Percentiles rank a stretch among this genome's conserved stretches.
Evolutionary conservation across 2,329 filamentous ascomycete species (phyloP).

Genomic region (Exophiala oligosperma): DNA sequence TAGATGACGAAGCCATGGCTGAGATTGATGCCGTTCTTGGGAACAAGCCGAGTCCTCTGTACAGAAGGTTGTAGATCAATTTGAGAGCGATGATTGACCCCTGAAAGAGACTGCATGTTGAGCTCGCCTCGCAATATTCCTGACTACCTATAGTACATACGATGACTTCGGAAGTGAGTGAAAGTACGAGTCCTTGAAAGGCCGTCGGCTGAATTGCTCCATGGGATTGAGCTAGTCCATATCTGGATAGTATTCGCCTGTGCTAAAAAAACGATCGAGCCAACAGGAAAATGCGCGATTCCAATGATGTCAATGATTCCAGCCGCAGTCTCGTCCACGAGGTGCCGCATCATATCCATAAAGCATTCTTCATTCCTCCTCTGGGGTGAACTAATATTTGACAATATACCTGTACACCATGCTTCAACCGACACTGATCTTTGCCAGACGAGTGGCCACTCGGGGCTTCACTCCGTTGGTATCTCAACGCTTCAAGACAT

Average conservation of each 20-base stretch:
- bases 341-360: no score
- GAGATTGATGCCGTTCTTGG: constrained; percentile 46
- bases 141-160: not conserved
- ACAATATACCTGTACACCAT: not conserved
- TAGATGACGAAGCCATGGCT: constrained; percentile 46
- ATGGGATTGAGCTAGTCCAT: no score
- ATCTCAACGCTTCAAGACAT: constrained; percentile 18
- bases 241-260: not conserved
- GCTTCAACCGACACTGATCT: constrained; percentile 20
- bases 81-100: not conserved
- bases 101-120: not conserved
- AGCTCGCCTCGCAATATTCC: not conserved
- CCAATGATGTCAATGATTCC: constrained; percentile 10
- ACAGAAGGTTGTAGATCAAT: constrained; percentile 5
- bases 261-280: no score
- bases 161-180: no score
- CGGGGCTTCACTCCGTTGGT: constrained; percentile 1
- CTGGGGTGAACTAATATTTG: not conserved
- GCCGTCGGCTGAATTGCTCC: no score
- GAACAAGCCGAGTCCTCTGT: constrained; percentile 23
- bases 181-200: no score
- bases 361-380: not conserved
- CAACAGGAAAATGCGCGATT: no score
- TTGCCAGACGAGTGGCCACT: constrained; percentile 5
- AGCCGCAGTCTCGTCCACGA: not conserved